Evolutionary conservation across 2,329 filamentous ascomycete species (phyloP).

Genomic region (Paecilomyces dactylethromorphus): DNA sequence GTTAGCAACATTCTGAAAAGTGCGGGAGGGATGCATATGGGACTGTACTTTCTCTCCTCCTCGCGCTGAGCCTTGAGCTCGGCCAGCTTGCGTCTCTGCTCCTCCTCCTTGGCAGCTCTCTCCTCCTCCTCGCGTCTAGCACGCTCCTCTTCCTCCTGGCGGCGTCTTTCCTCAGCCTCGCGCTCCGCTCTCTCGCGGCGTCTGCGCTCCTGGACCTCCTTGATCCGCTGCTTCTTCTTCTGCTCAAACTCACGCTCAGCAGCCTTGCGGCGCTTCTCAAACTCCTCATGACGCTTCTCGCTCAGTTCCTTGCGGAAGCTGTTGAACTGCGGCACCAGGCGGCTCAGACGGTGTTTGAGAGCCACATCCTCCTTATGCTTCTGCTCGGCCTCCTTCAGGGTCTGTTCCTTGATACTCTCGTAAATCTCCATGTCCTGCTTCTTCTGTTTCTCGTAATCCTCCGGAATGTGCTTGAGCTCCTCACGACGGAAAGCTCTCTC

Average conservation of each 20-base stretch:
- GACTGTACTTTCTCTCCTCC: conserved; percentile 51
- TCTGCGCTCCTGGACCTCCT: conserved; percentile 78
- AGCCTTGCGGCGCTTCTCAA: conserved; percentile 85
- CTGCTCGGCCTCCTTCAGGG: conserved; percentile 68
- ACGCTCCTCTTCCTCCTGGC: conserved; percentile 80
- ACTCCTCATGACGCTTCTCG: conserved; percentile 85
- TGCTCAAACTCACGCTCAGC: conserved; percentile 90
- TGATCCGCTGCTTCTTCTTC: conserved; percentile 80
- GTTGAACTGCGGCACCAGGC: conserved; percentile 80
- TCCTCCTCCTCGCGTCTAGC: conserved; percentile 77
- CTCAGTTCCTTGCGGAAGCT: conserved; percentile 74
- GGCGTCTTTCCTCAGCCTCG: conserved; percentile 73
- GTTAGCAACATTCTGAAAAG: conserved; percentile 23
- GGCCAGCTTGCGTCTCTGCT: conserved; percentile 64
- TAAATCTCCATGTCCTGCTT: conserved; percentile 72
- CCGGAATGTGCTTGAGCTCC: conserved; percentile 82
- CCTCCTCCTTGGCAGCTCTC: conserved; percentile 70
- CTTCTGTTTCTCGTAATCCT: conserved; percentile 79
- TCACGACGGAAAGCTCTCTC: conserved; percentile 96
- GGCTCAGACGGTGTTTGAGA: conserved; percentile 84
- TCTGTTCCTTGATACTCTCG: conserved; percentile 70
- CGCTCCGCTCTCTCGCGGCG: conserved; percentile 75
- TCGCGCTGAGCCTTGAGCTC: conserved; percentile 62
- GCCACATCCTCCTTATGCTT: conserved; percentile 92
- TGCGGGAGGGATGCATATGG: background rate